Conservation (phyloP, 108 stramenopile species). For the Cyclotella baltica region DNA sequence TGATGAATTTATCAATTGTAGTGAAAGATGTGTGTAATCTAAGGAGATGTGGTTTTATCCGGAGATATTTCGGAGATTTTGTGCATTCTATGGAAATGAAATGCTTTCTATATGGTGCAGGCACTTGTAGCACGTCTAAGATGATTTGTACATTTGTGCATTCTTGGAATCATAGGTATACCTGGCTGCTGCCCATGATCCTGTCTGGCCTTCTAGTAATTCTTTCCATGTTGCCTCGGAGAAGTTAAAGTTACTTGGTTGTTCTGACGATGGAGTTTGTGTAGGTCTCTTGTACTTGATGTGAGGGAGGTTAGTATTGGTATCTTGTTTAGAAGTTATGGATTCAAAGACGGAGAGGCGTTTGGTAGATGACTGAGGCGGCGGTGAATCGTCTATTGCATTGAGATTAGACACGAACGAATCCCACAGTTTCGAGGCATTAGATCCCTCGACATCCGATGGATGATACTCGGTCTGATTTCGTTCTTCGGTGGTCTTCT, state of each 20-base stretch:
- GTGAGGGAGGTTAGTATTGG: slow-evolving; percentile 9
- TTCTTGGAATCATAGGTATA: background rate
- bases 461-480: slow-evolving; percentile 36
- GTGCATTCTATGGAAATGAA: no score
- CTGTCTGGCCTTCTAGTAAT: slow-evolving; percentile 22
- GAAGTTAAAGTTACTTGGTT: background rate
- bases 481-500: slow-evolving; percentile 24
- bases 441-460: background rate
- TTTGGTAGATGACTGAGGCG: background rate
- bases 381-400: background rate
- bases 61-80: no score
- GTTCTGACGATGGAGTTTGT: background rate
- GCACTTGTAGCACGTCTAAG: background rate
- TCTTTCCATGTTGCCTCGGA: slow-evolving; percentile 30
- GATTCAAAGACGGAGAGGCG: slow-evolving; percentile 21
- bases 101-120: no score
- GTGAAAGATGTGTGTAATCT: no score
- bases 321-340: slow-evolving; percentile 2
- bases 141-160: slow-evolving; percentile 1
- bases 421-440: slow-evolving; percentile 12
- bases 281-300: slow-evolving; percentile 4
- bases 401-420: slow-evolving; percentile 27
- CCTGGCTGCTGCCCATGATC: slow-evolving; percentile 14
- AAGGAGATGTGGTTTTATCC: no score
- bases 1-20: no score